Base-by-base conservation (phyloP, 106 monocot genomes). In the Apostasia ramifera region DNA sequence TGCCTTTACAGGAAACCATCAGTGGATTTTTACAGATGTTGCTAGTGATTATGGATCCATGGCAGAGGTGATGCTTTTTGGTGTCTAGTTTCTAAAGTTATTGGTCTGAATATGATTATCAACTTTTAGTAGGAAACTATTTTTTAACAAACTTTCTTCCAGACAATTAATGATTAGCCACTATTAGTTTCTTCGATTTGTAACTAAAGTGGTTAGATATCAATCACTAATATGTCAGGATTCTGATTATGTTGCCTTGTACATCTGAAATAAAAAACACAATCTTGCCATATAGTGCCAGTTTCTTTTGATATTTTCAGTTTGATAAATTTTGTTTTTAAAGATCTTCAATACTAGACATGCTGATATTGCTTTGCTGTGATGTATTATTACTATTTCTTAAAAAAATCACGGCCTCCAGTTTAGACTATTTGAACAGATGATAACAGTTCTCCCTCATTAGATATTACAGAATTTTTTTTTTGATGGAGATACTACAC, bases 1-100 rank as follows among this genome's bases (percentile, higher is more conserved):
- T 66, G 88, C 81, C 44, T 44, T 78, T 11, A 85, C 77, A 3
- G 87, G 87, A 52, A 74, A 77, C 26, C 84, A 91, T 80, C 75
- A 73, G 11, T 91, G 91, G 91, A 73, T 87, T 59, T 15, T 82
- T 63, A 66, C 53, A 40, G 73, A 74, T 70, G 46, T 45, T 12
- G 46, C 67, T 47, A 61, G 42, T 66, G 71, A 53, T 68, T 57
- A 79, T 59, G 81, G 58, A 53, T 69, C 57, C 8, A 8, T 39
- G 40, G 48, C 76, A 7, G 62, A 76, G 79, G 84, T 84, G 66
- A 13, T 1, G 6, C 50, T 2, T 54, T 55, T 47, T 54, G 6
- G 11, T 40, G 42, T 40, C 6, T 41, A 55, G 55, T 40, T 45
- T 45, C 63, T 60, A 5, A 40, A 40, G 60, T 11, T 42, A 38